phyloP scores from a whole-genome alignment of 1,139 yeast genomes.

The Chernovozyma aurita region DNA sequence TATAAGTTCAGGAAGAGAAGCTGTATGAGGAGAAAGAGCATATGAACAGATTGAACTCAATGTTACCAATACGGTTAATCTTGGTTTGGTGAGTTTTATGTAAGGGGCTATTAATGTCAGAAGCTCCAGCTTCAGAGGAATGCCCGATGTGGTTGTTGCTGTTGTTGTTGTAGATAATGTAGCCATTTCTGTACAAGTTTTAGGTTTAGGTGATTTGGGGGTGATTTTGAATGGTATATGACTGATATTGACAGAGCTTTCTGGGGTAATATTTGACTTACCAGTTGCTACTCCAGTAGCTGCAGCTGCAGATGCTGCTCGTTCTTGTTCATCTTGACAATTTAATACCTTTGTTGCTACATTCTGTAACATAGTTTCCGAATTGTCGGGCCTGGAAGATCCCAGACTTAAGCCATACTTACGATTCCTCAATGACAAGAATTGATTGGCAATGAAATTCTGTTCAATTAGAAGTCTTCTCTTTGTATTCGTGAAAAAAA shows the following conservation, averaged over 20 bases:
- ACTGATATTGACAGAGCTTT: conserved; percentile 6
- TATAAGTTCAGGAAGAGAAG: conserved; percentile 63
- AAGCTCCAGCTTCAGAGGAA: not conserved
- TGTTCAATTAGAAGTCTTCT: conserved; percentile 26
- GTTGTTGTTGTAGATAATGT: not conserved
- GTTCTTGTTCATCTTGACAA: conserved; percentile 28
- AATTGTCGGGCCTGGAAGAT: not conserved
- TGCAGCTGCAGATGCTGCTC: conserved; percentile 1
- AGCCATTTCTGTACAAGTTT: too few relatives aligned
- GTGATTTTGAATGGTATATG: conserved; percentile 60
- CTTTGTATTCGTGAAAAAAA: conserved; percentile 37
- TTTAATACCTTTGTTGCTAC: conserved; percentile 35
- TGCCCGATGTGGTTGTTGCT: not conserved
- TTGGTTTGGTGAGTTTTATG: conserved; percentile 80
- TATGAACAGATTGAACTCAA: conserved; percentile 90
- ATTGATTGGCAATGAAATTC: conserved; percentile 34
- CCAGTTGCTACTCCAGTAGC: conserved; percentile 1
- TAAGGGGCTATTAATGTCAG: conserved; percentile 47
- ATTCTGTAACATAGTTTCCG: conserved; percentile 11
- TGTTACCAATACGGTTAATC: conserved; percentile 82
- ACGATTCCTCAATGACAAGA: conserved; percentile 1
- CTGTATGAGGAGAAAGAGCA: conserved; percentile 82
- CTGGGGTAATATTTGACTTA: too few relatives aligned
- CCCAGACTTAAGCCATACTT: not conserved
- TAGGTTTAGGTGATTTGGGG: conserved; percentile 17